These are phyloP conservation scores for Rhodotorula sp. DNA, from an alignment of 1,284 basidiomycete species.

Conservation along the genomic window DNA sequence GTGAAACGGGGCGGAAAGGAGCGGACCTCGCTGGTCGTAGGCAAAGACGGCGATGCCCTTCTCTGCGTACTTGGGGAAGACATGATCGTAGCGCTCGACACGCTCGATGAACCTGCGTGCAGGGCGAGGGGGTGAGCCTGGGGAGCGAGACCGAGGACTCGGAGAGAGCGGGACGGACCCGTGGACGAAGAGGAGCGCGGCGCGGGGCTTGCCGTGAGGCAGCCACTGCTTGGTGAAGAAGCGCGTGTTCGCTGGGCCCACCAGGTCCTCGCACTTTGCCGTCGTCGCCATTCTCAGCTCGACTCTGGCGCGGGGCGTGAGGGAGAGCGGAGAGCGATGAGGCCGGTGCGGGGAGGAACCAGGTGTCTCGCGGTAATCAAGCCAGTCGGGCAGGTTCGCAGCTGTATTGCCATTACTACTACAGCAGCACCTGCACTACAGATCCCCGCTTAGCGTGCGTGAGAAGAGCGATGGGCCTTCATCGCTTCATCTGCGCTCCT, in stretches of 20 bases:
- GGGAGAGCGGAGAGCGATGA: conserved; percentile 31
- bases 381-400: too few species aligned
- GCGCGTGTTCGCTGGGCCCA: conserved; percentile 18
- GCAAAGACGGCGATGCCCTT: conserved; percentile 52
- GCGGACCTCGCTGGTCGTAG: conserved; percentile 51
- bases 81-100: conserved; percentile 51
- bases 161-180: conserved; percentile 34
- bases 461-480: not conserved
- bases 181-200: conserved; percentile 45
- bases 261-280: conserved; percentile 11
- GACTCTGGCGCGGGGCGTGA: too few species aligned
- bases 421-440: too few species aligned
- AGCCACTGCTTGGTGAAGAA: conserved; percentile 46
- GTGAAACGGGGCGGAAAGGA: not conserved
- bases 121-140: not conserved
- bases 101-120: conserved; percentile 52
- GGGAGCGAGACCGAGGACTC: not conserved
- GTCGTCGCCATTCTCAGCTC: not conserved
- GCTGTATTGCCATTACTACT: too few species aligned
- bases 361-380: too few species aligned
- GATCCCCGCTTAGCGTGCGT: too few species aligned
- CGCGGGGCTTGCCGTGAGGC: conserved; percentile 15
- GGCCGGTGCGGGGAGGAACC: conserved; percentile 1
- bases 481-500: not conserved
- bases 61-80: conserved; percentile 50